Evolutionary conservation across 495 filamentous ascomycete genomes (phyloP).

Genomic region (Durotheca rogersii): DNA sequence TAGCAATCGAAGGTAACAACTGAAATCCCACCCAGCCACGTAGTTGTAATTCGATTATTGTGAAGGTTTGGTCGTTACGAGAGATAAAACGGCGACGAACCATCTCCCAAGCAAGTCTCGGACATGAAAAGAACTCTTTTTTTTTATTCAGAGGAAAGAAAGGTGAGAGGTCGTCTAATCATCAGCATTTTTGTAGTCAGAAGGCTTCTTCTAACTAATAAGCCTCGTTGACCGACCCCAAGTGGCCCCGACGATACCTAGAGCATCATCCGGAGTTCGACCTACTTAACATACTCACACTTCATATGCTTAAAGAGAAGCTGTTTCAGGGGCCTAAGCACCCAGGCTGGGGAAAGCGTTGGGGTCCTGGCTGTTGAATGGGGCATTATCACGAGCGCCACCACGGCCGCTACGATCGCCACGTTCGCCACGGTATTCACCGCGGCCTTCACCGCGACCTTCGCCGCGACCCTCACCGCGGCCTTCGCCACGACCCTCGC

Average conservation of each 20-base stretch:
- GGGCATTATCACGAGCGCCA: slow-evolving; percentile 30
- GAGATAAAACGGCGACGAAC: too few species aligned
- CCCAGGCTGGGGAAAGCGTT: slow-evolving; percentile 75
- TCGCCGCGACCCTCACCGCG: slow-evolving; percentile 49
- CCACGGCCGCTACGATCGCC: slow-evolving; percentile 47
- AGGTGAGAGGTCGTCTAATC: slow-evolving; percentile 19
- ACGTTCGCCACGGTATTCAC: slow-evolving; percentile 47
- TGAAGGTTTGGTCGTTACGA: too few species aligned
- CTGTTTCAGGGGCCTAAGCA: slow-evolving; percentile 32
- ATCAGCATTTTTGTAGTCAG: slow-evolving; percentile 31
- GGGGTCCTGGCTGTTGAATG: slow-evolving; percentile 61
- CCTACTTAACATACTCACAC: slow-evolving; percentile 22
- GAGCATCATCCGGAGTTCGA: slow-evolving; percentile 21
- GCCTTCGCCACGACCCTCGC: slow-evolving; percentile 51
- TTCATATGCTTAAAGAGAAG: slow-evolving; percentile 4
- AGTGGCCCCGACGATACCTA: slow-evolving; percentile 15
- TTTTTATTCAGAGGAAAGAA: slow-evolving; percentile 36
- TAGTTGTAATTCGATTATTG: too few species aligned
- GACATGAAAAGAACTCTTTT: slow-evolving; percentile 36
- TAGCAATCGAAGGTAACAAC: too few species aligned
- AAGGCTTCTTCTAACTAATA: slow-evolving; percentile 16
- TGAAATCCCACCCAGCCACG: too few species aligned
- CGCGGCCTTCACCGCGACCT: slow-evolving; percentile 46
- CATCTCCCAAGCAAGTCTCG: slow-evolving; percentile 19
- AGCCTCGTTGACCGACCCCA: slow-evolving; percentile 16